phyloP scores from a whole-genome alignment of 768 basidiomycete species.

The Lactifluus subvellereus region DNA sequence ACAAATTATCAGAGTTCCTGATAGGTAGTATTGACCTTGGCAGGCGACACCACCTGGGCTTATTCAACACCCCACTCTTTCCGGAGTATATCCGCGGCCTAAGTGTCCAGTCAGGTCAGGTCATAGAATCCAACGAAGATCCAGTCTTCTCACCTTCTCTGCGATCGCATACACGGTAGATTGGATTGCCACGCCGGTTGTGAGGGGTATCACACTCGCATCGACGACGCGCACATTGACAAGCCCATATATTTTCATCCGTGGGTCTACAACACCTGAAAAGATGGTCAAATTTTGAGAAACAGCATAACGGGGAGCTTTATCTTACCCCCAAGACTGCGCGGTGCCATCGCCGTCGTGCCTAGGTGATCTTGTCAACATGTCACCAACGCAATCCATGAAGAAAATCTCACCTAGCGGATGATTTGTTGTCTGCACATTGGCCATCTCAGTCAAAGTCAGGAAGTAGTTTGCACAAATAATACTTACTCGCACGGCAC shows the following conservation, averaged over 20 bases:
- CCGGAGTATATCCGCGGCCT: conserved; percentile 19
- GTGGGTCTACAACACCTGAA: conserved; percentile 20
- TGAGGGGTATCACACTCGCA: conserved; percentile 21
- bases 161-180: conserved; percentile 21
- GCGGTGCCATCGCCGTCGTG: conserved; percentile 23
- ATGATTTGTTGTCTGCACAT: conserved; percentile 21
- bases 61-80: conserved; percentile 19
- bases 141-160: conserved; percentile 14
- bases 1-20: background rate
- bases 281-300: background rate
- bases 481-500: conserved; percentile 15
- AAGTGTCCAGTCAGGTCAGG: background rate
- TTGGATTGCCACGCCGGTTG: conserved; percentile 22
- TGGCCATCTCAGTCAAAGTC: background rate
- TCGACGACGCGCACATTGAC: conserved; percentile 22
- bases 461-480: background rate
- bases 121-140: background rate
- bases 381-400: background rate
- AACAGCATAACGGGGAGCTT: background rate
- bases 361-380: background rate
- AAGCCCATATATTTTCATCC: conserved; percentile 21
- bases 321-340: conserved; percentile 17
- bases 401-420: conserved; percentile 7
- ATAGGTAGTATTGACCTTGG: background rate
- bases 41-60: background rate